Percentiles rank a stretch among this genome's conserved stretches.
Evolutionary conservation across 495 filamentous ascomycete genomes (phyloP).

Genomic region (Aspergillus bridgeri): DNA sequence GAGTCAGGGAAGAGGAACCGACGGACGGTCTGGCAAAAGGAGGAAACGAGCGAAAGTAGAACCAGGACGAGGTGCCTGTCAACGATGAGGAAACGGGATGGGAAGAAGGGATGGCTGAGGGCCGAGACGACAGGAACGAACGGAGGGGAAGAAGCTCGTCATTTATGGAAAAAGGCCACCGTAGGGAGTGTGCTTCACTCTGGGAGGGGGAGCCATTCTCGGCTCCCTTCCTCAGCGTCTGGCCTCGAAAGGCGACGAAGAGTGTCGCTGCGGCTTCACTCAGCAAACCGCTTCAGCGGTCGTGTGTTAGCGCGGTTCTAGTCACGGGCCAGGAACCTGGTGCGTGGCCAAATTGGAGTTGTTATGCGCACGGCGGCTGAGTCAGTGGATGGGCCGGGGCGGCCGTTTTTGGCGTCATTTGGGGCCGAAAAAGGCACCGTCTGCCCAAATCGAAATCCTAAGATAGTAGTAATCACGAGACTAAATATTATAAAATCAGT

Average conservation of each 20-base stretch:
- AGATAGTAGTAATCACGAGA: too few relatives aligned
- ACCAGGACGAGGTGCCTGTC: neutral
- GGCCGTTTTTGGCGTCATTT: neutral
- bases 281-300: too few relatives aligned
- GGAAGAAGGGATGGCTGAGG: neutral
- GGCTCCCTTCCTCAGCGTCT: neutral
- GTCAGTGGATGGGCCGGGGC: neutral
- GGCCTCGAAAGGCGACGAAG: neutral
- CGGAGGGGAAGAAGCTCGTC: neutral
- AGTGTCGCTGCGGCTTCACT: neutral
- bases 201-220: neutral
- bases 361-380: neutral
- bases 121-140: too few relatives aligned
- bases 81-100: neutral
- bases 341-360: neutral
- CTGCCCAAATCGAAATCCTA: neutral
- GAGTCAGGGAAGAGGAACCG: neutral
- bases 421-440: neutral
- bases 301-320: too few relatives aligned
- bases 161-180: neutral
- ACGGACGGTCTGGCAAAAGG: neutral
- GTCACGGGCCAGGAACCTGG: neutral
- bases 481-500: too few relatives aligned
- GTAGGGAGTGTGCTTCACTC: neutral
- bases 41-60: neutral